Base-by-base conservation (phyloP, 371 early-diverging fungal genomes). In the Mucor lusitanicus region DNA sequence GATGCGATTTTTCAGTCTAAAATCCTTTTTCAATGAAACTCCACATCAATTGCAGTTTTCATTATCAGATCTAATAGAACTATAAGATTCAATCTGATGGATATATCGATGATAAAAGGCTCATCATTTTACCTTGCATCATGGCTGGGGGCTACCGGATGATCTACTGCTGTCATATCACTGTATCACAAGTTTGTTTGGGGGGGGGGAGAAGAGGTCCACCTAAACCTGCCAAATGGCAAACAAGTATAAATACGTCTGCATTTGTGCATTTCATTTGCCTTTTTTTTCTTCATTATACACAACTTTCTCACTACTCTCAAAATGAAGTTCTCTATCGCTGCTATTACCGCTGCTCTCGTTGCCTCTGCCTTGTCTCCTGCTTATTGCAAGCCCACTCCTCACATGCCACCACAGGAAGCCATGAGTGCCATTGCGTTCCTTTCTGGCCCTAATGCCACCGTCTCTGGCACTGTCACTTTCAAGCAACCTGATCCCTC, bases 401-500 rank as follows among this genome's bases (percentile, higher is more conserved):
- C 23, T 5, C 13, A 27, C 4, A 53, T 27, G 27, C 53, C 25
- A 25, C 28, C 25, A 25, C 53, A 53, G 4, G 27, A 25, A 27
- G 13, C 53, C 27, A 37, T 82, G 69, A 88, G 88, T 69, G 93
- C 93, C 67, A 84, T 91, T 78, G 90, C 88, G 65, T 85, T 86
- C 65, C 72, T 92, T 71, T 79, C 79, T 71, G 70, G 67, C n/a
- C 60, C 72, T 40, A 63, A 71, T 25, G 59, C 71, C 30, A 58
- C 62, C 13, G 90, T 89, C 67, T 72, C 77, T n/a, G 95, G 96
- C 65, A 86, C 85, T 53, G 82, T 95, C 59, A 76, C 69, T 33
- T 88, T 95, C 76, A 77, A 71, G 64, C 95, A 95, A 81, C 85
- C 80, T 39, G 60, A 69, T 39, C 87, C 82, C 64, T 61, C 73